Base-by-base conservation (phyloP, 805 yeast genomes). In the Candida insectalens region DNA sequence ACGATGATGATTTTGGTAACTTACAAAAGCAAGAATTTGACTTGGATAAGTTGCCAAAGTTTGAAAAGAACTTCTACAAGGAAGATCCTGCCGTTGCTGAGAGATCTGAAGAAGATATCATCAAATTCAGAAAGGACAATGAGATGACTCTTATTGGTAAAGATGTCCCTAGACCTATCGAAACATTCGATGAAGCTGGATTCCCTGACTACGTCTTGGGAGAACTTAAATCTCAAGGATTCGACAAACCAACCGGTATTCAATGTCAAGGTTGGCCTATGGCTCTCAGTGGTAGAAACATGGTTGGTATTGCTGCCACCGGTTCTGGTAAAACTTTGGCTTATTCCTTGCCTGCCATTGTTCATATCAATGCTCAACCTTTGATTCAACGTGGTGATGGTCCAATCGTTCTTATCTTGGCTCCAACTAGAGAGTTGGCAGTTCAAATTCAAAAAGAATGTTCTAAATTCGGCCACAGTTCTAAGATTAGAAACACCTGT, bases 261-360 rank as follows among this genome's bases (percentile, higher is more conserved):
- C 98, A 92, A 69, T 85, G 96, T 63, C 98, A 92, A 69, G 98
- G 98, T 69, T 92, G 98, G 98, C 98, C 98, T 44, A 92, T 92
- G 98, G 98, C 98, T 54, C 70, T 88, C 39, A 77, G 89, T 50
- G 98, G 98, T 69, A 84, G 97, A 67, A 97, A 92, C 60, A 82
- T 92, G 89, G 83, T 92, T 63, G 98, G 98, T 72, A 81, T 92
- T 60, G 97, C 98, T 37, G 82, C 96, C 48, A 92, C 98, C 47
- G 98, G 98, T 65, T 88, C 96, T 36, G 98, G 98, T 72, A 92
- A 92, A 71, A 92, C 98, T 42, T 71, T 92, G 51, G 84, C 96
- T 27, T 92, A 89, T 71, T 85, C 96, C 70, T 71, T 92, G 55
- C 98, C 98, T 45, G 82, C 92, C 45, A 92, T 92, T 57, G 95